Evolutionary conservation across 2,329 filamentous ascomycete species (phyloP), one percentile per base, ranked within the genome.

Genomic region (Cyanodermella asteris): DNA sequence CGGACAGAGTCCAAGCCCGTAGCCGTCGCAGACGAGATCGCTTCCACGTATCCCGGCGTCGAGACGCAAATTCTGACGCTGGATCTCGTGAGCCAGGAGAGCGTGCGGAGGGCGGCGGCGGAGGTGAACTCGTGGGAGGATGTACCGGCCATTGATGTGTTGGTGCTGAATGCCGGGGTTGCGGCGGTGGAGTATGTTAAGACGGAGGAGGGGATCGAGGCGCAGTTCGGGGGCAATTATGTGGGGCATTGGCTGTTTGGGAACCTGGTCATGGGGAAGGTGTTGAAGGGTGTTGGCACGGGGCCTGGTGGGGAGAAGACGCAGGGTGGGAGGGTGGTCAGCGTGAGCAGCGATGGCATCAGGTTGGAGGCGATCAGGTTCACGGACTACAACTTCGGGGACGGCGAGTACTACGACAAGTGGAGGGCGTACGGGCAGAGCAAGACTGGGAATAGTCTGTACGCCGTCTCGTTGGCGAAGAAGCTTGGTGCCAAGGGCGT

Each of bases 131-230:
- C 18, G 20, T 23, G 28, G 5, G 24, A 21, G 10, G 37, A 38
- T 17, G 19, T 16, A 15, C 6, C 11, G 5, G 29, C 31, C 2
- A 45, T 55, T 21, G 46, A 53, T 31, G 37, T 55, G 3, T 32
- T 54, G 3, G 42, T 56, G 24, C 49, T 52, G 36, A 55, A 50
- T 30, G 49, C 53, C 15, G 51, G 47, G 3, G 34, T 53, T 19
- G 51, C 51, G 44, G 41, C 36, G 2, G 22, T 33, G 7, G 31
- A 36, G 2, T 45, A 44, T 25, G 19, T 30, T 16, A 25, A 38
- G 16, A 41, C 46, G 2, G 23, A 24, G 0, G 45, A 55, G 13
- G 45, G 44, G 7, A 38, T 50, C 23, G 51, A 56, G 32, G 35
- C 35, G 3, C 46, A 46, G 11, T 42, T 51, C n/a, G 42, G 39